Evolutionary conservation across 2,329 filamentous ascomycete species (phyloP).

Genomic region (Catunica adiposa): DNA sequence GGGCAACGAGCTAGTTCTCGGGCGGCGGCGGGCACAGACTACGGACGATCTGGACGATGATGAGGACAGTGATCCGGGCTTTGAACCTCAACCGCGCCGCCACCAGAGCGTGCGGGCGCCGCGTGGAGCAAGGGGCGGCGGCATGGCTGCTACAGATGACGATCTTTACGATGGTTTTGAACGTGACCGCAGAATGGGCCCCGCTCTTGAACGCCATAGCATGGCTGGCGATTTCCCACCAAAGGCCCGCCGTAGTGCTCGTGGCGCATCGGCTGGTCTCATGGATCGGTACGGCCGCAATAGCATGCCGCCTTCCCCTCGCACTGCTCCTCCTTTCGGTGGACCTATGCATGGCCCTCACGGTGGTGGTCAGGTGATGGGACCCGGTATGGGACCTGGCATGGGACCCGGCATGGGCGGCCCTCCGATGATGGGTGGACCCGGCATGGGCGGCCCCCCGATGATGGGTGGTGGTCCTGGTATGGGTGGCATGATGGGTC

Average conservation of each 20-base stretch:
- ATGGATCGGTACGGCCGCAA: conserved; percentile 7
- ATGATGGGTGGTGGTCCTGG: conserved; percentile 3
- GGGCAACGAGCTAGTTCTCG: conserved; percentile 11
- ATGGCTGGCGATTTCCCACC: conserved; percentile 10
- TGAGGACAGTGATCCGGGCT: conserved; percentile 7
- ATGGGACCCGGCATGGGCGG: conserved; percentile 4
- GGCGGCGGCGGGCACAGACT: not conserved
- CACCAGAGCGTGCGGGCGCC: not conserved
- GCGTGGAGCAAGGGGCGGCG: not conserved
- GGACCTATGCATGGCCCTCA: conserved; percentile 5
- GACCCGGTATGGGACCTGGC: not conserved
- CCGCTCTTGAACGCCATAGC: conserved; percentile 10
- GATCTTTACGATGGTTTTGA: conserved; percentile 10
- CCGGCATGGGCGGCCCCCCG: not conserved
- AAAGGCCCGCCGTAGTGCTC: conserved; percentile 9
- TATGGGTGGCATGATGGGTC: conserved; percentile 6
- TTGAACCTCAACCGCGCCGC: not conserved
- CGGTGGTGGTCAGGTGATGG: conserved; percentile 8
- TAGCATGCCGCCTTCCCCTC: conserved; percentile 13
- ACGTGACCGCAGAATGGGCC: conserved; percentile 1
- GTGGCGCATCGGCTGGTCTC: conserved; percentile 6
- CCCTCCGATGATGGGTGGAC: conserved; percentile 1
- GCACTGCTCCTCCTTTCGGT: conserved; percentile 10
- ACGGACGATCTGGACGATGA: conserved; percentile 11
- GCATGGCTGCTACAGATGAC: conserved; percentile 3